A percentile compares a stretch with the other conserved stretches of the same genome.
Evolutionary conservation across 106 monocot species (phyloP).

Genomic region (Platanthera guangdongensis): DNA sequence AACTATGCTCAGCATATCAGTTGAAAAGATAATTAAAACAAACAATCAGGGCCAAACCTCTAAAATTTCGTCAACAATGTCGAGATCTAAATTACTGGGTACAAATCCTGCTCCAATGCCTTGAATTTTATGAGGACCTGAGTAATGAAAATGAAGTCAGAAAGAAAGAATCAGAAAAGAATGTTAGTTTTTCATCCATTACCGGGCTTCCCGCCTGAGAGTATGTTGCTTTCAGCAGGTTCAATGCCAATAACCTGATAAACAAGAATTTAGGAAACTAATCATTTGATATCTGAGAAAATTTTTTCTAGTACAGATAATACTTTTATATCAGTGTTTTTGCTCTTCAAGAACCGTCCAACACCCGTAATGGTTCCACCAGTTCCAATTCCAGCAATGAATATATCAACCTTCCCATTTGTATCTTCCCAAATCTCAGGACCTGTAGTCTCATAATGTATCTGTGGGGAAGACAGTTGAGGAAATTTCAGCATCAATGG

Average conservation of each 20-base stretch:
- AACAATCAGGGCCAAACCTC: conserved; percentile 43
- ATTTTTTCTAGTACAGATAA: background rate
- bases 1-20: background rate
- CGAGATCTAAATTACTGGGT: conserved; percentile 70
- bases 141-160: conserved; percentile 9
- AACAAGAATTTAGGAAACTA: background rate
- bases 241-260: conserved; percentile 90
- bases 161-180: background rate
- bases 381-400: conserved; percentile 94
- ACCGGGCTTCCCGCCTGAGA: conserved; percentile 97
- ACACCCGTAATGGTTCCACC: conserved; percentile 95
- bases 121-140: conserved; percentile 99
- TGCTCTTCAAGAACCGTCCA: conserved; percentile 74
- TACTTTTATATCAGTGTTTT: conserved; percentile 86
- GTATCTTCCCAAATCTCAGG: conserved; percentile 99
- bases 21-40: background rate
- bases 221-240: conserved; percentile 90
- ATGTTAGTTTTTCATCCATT: conserved; percentile 6
- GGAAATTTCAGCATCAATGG: background rate
- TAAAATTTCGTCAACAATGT: conserved; percentile 80
- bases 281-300: background rate
- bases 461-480: conserved; percentile 21
- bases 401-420: conserved; percentile 82
- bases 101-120: conserved; percentile 97
- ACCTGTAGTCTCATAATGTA: conserved; percentile 92